phyloP scores from a whole-genome alignment of 1,284 basidiomycete genomes.

The Trametes versicolor region DNA sequence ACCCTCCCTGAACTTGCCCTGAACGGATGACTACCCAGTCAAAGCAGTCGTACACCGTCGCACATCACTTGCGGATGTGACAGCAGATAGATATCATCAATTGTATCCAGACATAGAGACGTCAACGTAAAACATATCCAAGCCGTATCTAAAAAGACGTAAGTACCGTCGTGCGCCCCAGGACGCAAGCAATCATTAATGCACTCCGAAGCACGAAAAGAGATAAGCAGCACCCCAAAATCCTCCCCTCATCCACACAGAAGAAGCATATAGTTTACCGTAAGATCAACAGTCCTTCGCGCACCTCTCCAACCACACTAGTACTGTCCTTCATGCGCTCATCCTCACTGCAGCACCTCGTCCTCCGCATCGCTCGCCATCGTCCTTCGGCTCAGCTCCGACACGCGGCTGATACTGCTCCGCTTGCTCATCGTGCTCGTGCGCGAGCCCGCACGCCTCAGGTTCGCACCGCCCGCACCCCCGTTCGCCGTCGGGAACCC shows the following conservation, averaged over 20 bases:
- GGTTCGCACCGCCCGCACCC: conserved; percentile 16
- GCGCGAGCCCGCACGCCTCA: conserved; percentile 40
- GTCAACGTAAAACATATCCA: background rate
- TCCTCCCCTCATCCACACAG: background rate
- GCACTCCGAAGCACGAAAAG: background rate
- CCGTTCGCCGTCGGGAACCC: conserved; percentile 26
- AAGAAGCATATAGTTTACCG: conserved; percentile 5
- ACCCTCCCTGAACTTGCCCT: too few species aligned
- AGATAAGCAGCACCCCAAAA: background rate
- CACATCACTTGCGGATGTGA: too few species aligned
- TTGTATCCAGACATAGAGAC: background rate
- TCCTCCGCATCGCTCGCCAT: conserved; percentile 87
- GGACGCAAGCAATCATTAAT: conserved; percentile 7
- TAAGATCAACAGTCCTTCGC: conserved; percentile 6
- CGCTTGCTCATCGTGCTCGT: conserved; percentile 44
- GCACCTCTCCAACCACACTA: background rate
- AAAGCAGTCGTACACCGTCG: too few species aligned
- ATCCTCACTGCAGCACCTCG: conserved; percentile 55
- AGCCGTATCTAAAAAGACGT: background rate
- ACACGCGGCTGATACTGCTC: conserved; percentile 54
- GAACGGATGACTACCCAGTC: too few species aligned
- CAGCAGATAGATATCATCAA: background rate
- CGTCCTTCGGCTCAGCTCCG: conserved; percentile 74
- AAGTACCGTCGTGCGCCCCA: background rate
- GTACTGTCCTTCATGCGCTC: background rate